Conservation (phyloP, 257 asterid species). For the Scutellaria barbata region DNA sequence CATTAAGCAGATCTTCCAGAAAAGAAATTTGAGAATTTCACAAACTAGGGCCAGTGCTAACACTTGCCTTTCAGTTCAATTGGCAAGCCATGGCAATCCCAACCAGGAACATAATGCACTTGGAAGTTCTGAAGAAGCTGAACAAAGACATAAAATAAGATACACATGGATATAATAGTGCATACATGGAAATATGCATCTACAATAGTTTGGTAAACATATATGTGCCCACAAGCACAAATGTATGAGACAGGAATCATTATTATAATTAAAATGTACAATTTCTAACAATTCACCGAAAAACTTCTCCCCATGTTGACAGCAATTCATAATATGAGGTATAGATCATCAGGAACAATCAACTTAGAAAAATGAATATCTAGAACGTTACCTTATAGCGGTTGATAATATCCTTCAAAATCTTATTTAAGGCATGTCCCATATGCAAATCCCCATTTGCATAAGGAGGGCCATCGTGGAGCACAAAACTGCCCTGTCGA, state of each 20-base stretch:
- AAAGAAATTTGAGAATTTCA: conserved; percentile 21
- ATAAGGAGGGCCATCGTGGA: conserved; percentile 99
- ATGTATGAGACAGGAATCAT: not conserved
- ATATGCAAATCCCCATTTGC: conserved; percentile 99
- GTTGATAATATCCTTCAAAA: conserved; percentile 94
- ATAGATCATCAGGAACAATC: conserved; percentile 10
- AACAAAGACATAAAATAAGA: conserved; percentile 33
- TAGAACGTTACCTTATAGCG: conserved; percentile 76
- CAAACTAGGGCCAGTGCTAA: conserved; percentile 22
- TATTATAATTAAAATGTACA: conserved; percentile 19
- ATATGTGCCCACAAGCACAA: conserved; percentile 25
- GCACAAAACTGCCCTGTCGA: conserved; percentile 88
- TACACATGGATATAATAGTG: conserved; percentile 10
- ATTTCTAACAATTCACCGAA: conserved; percentile 16
- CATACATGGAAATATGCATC: conserved; percentile 6
- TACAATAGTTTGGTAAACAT: conserved; percentile 5
- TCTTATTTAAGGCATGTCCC: conserved; percentile 97
- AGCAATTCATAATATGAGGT: not conserved
- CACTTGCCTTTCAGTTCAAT: conserved; percentile 96
- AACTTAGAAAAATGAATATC: not conserved
- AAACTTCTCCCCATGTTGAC: conserved; percentile 3
- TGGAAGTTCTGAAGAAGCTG: conserved; percentile 93
- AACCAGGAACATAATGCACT: conserved; percentile 93
- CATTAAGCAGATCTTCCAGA: conserved; percentile 27
- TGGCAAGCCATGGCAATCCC: conserved; percentile 99